Conservation (phyloP, 805 yeast species). For the Pichia thaimueangensis region DNA sequence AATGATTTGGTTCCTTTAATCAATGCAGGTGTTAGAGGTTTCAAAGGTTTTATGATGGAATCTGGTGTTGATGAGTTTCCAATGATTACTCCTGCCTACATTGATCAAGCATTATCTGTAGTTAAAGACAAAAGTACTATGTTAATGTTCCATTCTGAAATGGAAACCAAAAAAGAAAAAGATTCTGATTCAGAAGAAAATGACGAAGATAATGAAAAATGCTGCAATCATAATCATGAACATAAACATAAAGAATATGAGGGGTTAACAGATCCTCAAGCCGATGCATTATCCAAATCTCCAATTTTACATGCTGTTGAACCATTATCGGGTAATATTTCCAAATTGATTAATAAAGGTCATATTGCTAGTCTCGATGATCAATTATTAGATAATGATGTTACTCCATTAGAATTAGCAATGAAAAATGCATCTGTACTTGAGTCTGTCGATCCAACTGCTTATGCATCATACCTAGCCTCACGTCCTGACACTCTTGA, state of each 20-base stretch:
- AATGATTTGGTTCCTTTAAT: slow-evolving; percentile 68
- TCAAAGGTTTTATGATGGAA: slow-evolving; percentile 87
- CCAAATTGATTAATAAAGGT: slow-evolving; percentile 30
- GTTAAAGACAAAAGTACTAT: slow-evolving; percentile 63
- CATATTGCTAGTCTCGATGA: slow-evolving; percentile 6
- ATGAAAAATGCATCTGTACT: slow-evolving; percentile 24
- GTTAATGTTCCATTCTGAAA: slow-evolving; percentile 90
- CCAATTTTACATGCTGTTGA: slow-evolving; percentile 54
- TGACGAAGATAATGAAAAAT: slow-evolving; percentile 33
- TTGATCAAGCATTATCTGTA: slow-evolving; percentile 55
- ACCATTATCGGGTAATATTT: slow-evolving; percentile 45
- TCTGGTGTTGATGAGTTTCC: slow-evolving; percentile 98
- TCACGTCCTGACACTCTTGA: slow-evolving; percentile 89
- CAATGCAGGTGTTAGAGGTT: slow-evolving; percentile 85
- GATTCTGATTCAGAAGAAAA: slow-evolving; percentile 19
- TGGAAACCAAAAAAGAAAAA: slow-evolving; percentile 34
- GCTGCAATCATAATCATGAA: slow-evolving; percentile 14
- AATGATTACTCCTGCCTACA: slow-evolving; percentile 59
- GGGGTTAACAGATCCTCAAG: slow-evolving; percentile 43
- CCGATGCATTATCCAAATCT: slow-evolving; percentile 46
- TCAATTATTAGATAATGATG: slow-evolving; percentile 18
- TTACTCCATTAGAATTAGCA: slow-evolving; percentile 23
- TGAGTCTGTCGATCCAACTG: slow-evolving; percentile 47
- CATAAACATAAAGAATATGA: slow-evolving; percentile 15
- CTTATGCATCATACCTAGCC: slow-evolving; percentile 66